These are phyloP conservation scores for Saturnispora bothae DNA, from an alignment of 805 yeast species.

Conservation along the genomic window DNA sequence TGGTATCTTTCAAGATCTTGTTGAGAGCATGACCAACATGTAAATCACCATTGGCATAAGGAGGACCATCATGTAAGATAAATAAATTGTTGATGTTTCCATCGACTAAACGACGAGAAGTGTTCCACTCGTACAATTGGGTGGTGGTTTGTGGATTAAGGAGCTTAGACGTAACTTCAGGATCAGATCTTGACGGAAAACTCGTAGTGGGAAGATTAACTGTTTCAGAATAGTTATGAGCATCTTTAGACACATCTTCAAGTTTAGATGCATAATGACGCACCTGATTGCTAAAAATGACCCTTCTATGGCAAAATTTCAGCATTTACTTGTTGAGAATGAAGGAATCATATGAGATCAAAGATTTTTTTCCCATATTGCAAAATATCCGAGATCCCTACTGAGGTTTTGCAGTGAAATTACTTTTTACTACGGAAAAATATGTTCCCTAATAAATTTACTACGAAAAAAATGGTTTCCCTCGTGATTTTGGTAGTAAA, in stretches of 20 bases:
- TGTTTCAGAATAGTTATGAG: conserved; percentile 20
- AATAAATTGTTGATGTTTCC: conserved; percentile 34
- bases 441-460: too few relatives aligned
- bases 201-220: conserved; percentile 49
- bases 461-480: too few relatives aligned
- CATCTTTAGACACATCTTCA: too few relatives aligned
- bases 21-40: conserved; percentile 91
- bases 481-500: too few relatives aligned
- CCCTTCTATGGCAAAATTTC: neutral
- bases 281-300: too few relatives aligned
- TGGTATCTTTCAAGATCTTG: conserved; percentile 79
- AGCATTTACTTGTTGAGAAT: too few relatives aligned
- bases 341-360: too few relatives aligned
- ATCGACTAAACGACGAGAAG: conserved; percentile 17
- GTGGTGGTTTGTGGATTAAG: conserved; percentile 45
- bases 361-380: too few relatives aligned
- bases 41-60: conserved; percentile 91
- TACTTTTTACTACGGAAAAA: too few relatives aligned
- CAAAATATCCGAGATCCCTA: too few relatives aligned
- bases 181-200: conserved; percentile 53
- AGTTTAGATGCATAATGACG: too few relatives aligned
- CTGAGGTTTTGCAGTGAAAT: too few relatives aligned
- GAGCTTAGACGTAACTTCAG: conserved; percentile 31
- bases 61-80: conserved; percentile 93
- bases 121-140: conserved; percentile 59